Evolutionary conservation across 148 eudicot species (phyloP).

Genomic region (Rheum nobile): DNA sequence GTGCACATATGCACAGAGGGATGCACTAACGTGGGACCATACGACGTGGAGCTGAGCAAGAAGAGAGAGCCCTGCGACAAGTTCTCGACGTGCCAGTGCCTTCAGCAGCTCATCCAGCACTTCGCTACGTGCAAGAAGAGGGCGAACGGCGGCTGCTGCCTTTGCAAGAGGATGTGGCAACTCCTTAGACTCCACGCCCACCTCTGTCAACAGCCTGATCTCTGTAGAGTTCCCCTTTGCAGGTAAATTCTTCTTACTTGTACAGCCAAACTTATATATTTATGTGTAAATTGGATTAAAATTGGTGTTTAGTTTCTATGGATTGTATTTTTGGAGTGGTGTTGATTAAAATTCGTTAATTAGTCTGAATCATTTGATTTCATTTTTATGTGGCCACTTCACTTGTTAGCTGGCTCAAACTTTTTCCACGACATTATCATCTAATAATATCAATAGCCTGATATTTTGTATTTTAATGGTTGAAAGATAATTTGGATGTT

Average conservation of each 20-base stretch:
- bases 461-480: neutral
- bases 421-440: no score
- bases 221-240: constrained; percentile 84
- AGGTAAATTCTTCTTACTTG: constrained; percentile 26
- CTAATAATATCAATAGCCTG: no score
- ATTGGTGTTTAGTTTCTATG: neutral
- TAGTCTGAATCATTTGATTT: no score
- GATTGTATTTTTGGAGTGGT: neutral
- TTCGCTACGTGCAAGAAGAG: constrained; percentile 68
- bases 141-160: constrained; percentile 61
- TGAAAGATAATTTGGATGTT: neutral
- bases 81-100: constrained; percentile 64
- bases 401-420: neutral
- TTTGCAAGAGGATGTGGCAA: constrained; percentile 87
- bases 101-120: constrained; percentile 60
- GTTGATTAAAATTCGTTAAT: neutral
- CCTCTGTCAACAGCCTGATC: constrained; percentile 57
- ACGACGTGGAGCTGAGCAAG: constrained; percentile 44
- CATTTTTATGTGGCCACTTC: neutral
- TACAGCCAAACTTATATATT: neutral
- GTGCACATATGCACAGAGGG: constrained; percentile 88
- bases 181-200: constrained; percentile 71
- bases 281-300: no score
- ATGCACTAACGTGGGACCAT: constrained; percentile 73
- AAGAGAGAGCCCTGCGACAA: constrained; percentile 57